Base-by-base conservation (phyloP, 345 rosid genomes). In the Aquilaria yunnanensis region DNA sequence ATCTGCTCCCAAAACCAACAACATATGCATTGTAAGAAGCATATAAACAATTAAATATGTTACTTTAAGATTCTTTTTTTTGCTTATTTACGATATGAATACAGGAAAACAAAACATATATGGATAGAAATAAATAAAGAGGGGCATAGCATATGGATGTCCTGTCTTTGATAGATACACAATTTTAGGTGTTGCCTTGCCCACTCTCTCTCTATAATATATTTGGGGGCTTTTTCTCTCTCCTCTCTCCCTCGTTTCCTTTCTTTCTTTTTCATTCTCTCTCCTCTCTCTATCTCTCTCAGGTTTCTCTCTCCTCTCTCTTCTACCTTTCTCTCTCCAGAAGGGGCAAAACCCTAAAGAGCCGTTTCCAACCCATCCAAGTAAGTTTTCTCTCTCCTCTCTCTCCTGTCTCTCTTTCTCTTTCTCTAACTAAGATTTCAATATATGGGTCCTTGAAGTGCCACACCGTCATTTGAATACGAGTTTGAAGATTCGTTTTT, bases 351-450 rank as follows among this genome's bases (percentile, higher is more conserved):
- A 84, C 83, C 96, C 88, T 79, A 70, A 83, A 81, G 89, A 70
- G 80, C 80, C 85, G 93, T 89, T 86, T 81, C 67, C 87, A 76
- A 37, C 74, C 74, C 78, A 70, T 80, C 86, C 76, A 81, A 80
- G 97, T 91, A 86, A 86, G 96, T 85, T 89, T 76, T 86, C 88
- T 85, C 95, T 89, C 86, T 81, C 91, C 81, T 79, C 78, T 72
- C 71, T 78, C 73, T 56, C 66, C 48, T 78, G 76, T 66, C 59
- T 77, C 74, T 70, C 68, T n/a, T n/a, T 69, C 57, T 63, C 77
- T 63, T 70, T 81, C 73, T 81, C 75, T 69, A 73, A 78, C 81
- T 70, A 59, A 67, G 69, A 62, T 83, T 90, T 85, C 81, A 77
- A 81, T 83, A 78, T 76, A 75, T 78, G 83, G 82, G 86, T 66